Percentiles rank a stretch among this genome's conserved stretches.
phyloP scores from a whole-genome alignment of 116 monocot genomes.

The Zostera marina region DNA sequence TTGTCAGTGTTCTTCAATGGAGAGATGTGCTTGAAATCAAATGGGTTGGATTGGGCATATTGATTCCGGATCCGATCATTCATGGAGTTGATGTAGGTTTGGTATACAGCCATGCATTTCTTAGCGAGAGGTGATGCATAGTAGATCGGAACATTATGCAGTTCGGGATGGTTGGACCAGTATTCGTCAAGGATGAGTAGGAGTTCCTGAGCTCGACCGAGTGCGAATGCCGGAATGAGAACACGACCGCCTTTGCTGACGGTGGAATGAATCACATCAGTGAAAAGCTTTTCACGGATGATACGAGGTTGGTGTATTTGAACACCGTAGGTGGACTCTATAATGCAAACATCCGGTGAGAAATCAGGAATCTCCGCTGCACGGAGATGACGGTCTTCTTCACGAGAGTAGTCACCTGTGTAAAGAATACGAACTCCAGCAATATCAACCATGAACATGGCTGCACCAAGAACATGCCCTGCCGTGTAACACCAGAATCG shows the following conservation, averaged over 20 bases:
- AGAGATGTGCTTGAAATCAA: constrained; percentile 89
- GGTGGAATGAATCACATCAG: constrained; percentile 77
- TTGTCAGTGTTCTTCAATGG: constrained; percentile 83
- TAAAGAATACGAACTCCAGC: constrained; percentile 88
- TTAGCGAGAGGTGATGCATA: constrained; percentile 96
- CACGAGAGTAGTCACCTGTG: constrained; percentile 94
- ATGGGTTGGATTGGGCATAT: constrained; percentile 83
- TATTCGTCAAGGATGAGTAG: constrained; percentile 93
- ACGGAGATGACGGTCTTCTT: constrained; percentile 86
- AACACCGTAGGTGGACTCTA: constrained; percentile 93
- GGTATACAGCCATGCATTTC: constrained; percentile 96
- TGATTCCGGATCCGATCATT: constrained; percentile 86
- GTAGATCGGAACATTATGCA: constrained; percentile 86
- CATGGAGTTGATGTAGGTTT: constrained; percentile 98
- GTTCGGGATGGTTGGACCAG: constrained; percentile 83
- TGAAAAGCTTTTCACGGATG: constrained; percentile 86
- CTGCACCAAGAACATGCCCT: constrained; percentile 95
- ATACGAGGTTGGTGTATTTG: constrained; percentile 87
- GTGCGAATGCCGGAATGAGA: constrained; percentile 94
- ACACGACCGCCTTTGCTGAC: constrained; percentile 72
- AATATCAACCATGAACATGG: constrained; percentile 98
- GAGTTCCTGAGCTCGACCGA: constrained; percentile 91
- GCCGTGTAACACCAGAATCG: constrained; percentile 99
- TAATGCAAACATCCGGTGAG: constrained; percentile 88
- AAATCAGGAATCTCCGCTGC: constrained; percentile 88